A percentile compares a stretch with the other conserved stretches of the same genome.
phyloP scores from a whole-genome alignment of 306 rosid genomes.

The Pyrus pyrifolia region DNA sequence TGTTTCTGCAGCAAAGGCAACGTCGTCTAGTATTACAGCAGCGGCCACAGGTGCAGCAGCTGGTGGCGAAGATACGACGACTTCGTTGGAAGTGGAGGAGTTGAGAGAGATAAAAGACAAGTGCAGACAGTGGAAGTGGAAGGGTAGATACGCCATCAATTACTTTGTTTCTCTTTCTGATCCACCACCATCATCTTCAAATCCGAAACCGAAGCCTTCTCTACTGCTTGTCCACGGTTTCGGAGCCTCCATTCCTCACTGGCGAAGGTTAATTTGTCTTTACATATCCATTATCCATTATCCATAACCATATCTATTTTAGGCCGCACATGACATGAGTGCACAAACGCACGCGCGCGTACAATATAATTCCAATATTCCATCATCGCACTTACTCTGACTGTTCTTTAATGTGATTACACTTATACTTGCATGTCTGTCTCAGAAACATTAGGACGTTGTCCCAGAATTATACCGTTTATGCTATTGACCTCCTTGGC shows the following conservation, averaged over 20 bases:
- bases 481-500: conserved; percentile 93
- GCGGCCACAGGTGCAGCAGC: background rate
- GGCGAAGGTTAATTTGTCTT: conserved; percentile 69
- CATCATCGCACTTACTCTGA: too few relatives aligned
- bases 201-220: conserved; percentile 37
- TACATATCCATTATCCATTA: background rate
- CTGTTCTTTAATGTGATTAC: background rate
- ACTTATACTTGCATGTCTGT: background rate
- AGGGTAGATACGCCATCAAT: conserved; percentile 55
- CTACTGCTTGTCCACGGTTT: conserved; percentile 88
- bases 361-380: too few relatives aligned
- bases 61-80: background rate
- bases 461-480: conserved; percentile 53
- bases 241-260: conserved; percentile 90
- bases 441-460: conserved; percentile 69
- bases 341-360: too few relatives aligned
- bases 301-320: background rate
- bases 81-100: conserved; percentile 25
- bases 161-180: conserved; percentile 59
- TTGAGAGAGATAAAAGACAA: conserved; percentile 53
- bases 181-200: conserved; percentile 5
- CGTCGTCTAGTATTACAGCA: background rate
- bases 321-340: background rate
- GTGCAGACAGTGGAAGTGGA: conserved; percentile 68
- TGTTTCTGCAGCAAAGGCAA: background rate